phyloP scores from a whole-genome alignment of 495 filamentous ascomycete species.

The Lasiosphaeris hirsuta region DNA sequence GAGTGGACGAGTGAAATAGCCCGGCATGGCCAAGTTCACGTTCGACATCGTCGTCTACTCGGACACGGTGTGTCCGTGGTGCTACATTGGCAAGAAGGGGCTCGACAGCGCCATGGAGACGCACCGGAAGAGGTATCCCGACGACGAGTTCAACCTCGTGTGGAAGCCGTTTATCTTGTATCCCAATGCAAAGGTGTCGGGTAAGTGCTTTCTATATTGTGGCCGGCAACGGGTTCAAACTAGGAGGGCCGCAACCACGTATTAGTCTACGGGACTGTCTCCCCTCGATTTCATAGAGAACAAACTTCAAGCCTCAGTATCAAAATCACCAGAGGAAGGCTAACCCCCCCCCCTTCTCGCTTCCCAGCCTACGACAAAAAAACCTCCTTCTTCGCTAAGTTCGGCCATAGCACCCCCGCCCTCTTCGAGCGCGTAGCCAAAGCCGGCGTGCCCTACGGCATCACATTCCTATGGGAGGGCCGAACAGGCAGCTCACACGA shows the following conservation, averaged over 20 bases:
- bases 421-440: constrained; percentile 18
- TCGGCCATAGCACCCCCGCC: constrained; percentile 15
- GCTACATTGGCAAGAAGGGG: constrained; percentile 75
- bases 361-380: constrained; percentile 15
- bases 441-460: constrained; percentile 41
- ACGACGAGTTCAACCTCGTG: constrained; percentile 58
- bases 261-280: too few species aligned
- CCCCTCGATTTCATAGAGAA: too few species aligned
- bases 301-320: too few species aligned
- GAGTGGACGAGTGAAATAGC: neutral
- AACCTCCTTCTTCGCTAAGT: constrained; percentile 7
- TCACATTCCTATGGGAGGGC: constrained; percentile 68
- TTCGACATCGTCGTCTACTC: constrained; percentile 62
- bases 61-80: constrained; percentile 83
- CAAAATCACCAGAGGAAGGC: too few species aligned
- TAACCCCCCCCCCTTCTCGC: neutral
- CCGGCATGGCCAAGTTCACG: constrained; percentile 41
- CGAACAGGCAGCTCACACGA: constrained; percentile 71
- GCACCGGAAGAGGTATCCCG: constrained; percentile 56
- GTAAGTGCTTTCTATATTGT: constrained; percentile 11
- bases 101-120: constrained; percentile 63
- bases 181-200: constrained; percentile 49
- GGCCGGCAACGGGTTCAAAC: too few species aligned
- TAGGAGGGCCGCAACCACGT: too few species aligned
- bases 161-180: constrained; percentile 80